Percentiles rank a stretch among this genome's conserved stretches.
Evolutionary conservation across 805 yeast species (phyloP).

Genomic region (Myxozyma nipponensis): DNA sequence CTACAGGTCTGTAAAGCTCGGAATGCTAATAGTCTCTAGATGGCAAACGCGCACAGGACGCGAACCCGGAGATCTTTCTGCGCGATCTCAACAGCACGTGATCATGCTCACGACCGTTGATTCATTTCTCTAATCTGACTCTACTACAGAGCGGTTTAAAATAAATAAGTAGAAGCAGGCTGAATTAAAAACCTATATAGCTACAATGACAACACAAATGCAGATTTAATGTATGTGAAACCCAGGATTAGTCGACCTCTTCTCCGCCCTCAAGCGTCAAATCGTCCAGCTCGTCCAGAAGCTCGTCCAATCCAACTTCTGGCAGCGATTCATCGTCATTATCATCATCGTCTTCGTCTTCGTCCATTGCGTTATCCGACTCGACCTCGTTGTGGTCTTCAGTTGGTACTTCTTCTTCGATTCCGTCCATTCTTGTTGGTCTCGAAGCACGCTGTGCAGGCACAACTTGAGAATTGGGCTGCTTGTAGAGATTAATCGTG

Average conservation of each 20-base stretch:
- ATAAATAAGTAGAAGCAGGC: too few species aligned
- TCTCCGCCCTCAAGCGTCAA: slow-evolving; percentile 68
- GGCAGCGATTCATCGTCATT: slow-evolving; percentile 44
- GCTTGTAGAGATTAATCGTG: slow-evolving; percentile 83
- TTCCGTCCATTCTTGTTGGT: slow-evolving; percentile 10
- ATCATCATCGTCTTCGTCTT: slow-evolving; percentile 6
- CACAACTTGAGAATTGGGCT: slow-evolving; percentile 35
- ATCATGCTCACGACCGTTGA: too few species aligned
- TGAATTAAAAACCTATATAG: neutral
- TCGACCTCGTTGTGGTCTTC: slow-evolving; percentile 21
- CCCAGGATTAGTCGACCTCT: slow-evolving; percentile 3
- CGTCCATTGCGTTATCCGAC: slow-evolving; percentile 28
- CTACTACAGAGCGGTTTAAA: too few species aligned
- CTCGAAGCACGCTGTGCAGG: slow-evolving; percentile 10
- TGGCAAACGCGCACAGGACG: too few species aligned
- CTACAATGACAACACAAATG: neutral
- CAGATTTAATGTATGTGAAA: neutral
- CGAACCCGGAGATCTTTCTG: too few species aligned
- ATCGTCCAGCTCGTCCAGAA: slow-evolving; percentile 90
- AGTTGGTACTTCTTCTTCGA: slow-evolving; percentile 8
- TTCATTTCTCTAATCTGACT: too few species aligned
- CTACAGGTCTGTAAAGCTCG: too few species aligned
- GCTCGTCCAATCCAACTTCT: slow-evolving; percentile 81
- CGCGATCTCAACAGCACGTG: too few species aligned
- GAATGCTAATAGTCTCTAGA: too few species aligned